Evolutionary conservation across 1,139 yeast species (phyloP).

Genomic region (Diutina catenulata): DNA sequence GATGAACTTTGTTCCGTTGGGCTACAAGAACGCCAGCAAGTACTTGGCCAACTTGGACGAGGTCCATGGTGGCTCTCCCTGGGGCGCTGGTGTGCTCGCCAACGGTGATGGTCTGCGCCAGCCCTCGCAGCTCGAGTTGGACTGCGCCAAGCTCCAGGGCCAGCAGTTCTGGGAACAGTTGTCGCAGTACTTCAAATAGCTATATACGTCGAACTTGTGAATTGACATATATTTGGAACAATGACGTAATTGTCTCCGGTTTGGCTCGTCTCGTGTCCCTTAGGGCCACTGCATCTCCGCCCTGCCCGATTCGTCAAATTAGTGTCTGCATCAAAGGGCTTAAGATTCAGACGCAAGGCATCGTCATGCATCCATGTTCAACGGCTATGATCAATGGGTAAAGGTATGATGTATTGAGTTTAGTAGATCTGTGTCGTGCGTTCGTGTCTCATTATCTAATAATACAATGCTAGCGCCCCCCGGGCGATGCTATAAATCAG

Average conservation of each 20-base stretch:
- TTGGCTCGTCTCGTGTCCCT: no score
- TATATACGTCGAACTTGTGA: background rate
- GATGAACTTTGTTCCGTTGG: slow-evolving; percentile 68
- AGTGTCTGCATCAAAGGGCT: no score
- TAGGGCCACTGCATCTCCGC: no score
- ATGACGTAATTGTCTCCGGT: no score
- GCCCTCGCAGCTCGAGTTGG: slow-evolving; percentile 54
- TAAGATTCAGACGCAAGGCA: no score
- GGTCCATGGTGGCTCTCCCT: slow-evolving; percentile 74
- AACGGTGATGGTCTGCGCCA: slow-evolving; percentile 72
- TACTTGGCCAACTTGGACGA: slow-evolving; percentile 49
- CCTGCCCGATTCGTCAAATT: no score
- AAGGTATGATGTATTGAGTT: no score
- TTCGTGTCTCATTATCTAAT: slow-evolving; percentile 2
- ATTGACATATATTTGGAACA: no score
- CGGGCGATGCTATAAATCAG: background rate
- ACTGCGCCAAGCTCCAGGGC: slow-evolving; percentile 56
- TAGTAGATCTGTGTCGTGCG: background rate
- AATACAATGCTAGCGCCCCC: background rate
- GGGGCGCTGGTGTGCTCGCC: slow-evolving; percentile 84
- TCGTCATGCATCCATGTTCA: no score
- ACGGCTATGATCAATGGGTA: no score
- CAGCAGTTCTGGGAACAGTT: slow-evolving; percentile 29
- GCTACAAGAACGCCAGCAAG: slow-evolving; percentile 54
- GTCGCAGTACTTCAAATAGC: background rate